Evolutionary conservation across 371 early-diverging fungal species (phyloP).

Genomic region (Mucor sp.): DNA sequence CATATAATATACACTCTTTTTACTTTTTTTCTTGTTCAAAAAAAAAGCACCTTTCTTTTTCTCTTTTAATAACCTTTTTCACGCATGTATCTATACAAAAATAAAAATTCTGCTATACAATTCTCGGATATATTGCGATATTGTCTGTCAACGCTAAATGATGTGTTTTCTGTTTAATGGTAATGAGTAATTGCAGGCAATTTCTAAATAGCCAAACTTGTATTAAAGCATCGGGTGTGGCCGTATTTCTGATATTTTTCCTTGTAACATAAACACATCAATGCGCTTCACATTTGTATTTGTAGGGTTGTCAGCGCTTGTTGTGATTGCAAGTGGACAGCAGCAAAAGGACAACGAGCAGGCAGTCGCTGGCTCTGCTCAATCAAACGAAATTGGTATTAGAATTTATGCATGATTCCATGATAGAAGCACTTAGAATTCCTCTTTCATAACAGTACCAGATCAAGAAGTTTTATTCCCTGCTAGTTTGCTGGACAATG

Average conservation of each 20-base stretch:
- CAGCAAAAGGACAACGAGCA: not conserved
- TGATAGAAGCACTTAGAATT: not conserved
- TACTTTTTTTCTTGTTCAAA: not conserved
- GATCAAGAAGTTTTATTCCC: not conserved
- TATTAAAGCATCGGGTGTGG: not conserved
- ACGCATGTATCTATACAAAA: slow-evolving; percentile 4
- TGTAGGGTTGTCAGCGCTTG: not conserved
- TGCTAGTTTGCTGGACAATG: not conserved
- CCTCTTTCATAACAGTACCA: not conserved
- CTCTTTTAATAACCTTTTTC: not conserved
- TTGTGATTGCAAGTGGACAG: not conserved
- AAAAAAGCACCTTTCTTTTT: slow-evolving; percentile 1
- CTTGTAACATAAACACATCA: not conserved
- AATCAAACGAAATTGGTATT: not conserved
- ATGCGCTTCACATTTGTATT: not conserved
- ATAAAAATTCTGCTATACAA: slow-evolving; percentile 1
- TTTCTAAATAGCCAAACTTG: not conserved
- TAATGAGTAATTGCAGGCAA: not conserved
- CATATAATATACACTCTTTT: not conserved
- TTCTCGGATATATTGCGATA: not conserved
- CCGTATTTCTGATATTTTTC: not conserved
- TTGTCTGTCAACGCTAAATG: not conserved
- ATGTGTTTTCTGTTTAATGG: not conserved
- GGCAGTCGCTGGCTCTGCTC: not conserved
- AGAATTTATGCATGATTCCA: not conserved